Evolutionary conservation across 345 rosid species (phyloP).

Genomic region (Melaleuca alternifolia): DNA sequence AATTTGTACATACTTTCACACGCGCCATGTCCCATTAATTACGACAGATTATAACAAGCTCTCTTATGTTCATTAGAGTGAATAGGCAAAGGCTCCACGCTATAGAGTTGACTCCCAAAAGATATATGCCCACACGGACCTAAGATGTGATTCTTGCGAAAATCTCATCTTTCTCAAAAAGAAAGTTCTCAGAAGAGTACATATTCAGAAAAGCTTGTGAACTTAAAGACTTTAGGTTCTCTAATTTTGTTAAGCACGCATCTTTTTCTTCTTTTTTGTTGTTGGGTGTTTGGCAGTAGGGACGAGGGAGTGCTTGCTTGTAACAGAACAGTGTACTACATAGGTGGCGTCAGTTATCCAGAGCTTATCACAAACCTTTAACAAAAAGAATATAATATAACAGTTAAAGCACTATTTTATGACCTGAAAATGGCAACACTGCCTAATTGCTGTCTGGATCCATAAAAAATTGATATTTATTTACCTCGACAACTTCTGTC

Average conservation of each 20-base stretch:
- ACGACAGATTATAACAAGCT: neutral
- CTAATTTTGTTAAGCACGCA: neutral
- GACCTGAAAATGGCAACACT: neutral
- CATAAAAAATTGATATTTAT: neutral
- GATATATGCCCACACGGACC: neutral
- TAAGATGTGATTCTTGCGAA: neutral
- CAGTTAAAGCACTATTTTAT: too few species aligned
- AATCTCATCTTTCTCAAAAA: neutral
- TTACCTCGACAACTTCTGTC: slow-evolving; percentile 59
- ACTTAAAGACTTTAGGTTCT: neutral
- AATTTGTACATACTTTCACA: neutral
- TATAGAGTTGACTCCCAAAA: neutral
- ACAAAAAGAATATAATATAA: neutral
- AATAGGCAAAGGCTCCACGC: neutral
- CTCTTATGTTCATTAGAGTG: neutral
- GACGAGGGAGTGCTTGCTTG: neutral
- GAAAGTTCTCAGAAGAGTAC: neutral
- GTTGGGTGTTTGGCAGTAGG: too few species aligned
- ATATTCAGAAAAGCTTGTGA: neutral
- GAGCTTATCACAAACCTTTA: neutral
- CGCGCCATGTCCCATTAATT: neutral
- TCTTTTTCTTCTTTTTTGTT: too few species aligned
- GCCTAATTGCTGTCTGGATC: neutral
- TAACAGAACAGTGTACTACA: neutral
- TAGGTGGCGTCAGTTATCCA: neutral